phyloP scores from a whole-genome alignment of 164 flowering plant genomes.

The Houttuynia cordata region DNA sequence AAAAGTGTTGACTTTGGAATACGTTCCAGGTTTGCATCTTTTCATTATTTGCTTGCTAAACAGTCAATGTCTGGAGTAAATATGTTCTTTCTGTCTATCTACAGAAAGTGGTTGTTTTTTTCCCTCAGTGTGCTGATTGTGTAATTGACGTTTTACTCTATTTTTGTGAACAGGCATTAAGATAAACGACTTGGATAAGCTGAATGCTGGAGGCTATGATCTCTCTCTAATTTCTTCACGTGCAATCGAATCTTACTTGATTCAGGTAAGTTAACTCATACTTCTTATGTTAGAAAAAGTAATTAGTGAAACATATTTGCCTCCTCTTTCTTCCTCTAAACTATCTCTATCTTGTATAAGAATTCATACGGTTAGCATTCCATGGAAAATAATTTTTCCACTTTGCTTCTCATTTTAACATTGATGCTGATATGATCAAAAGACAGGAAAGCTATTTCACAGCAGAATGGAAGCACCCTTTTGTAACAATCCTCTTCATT shows the following conservation, averaged over 20 bases:
- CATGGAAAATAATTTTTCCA: no score
- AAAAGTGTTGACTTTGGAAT: slow-evolving; percentile 90
- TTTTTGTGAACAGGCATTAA: slow-evolving; percentile 47
- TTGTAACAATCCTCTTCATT: no score
- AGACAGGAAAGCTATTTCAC: no score
- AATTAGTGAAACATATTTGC: not conserved
- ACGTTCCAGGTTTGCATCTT: slow-evolving; percentile 68
- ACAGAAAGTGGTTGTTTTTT: no score
- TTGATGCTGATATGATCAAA: no score
- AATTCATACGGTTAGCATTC: no score
- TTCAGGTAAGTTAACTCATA: slow-evolving; percentile 45
- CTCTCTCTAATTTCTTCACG: slow-evolving; percentile 76
- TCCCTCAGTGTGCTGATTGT: slow-evolving; percentile 2
- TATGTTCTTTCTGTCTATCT: not conserved
- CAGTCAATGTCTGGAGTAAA: not conserved
- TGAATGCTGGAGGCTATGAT: slow-evolving; percentile 51
- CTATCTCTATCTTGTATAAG: no score
- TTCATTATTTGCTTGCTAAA: slow-evolving; percentile 1
- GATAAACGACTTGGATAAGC: slow-evolving; percentile 47
- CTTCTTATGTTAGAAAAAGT: not conserved
- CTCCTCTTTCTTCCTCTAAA: not conserved
- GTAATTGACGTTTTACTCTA: slow-evolving; percentile 4
- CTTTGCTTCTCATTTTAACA: no score
- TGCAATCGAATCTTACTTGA: slow-evolving; percentile 79
- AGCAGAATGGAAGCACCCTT: no score